These are phyloP conservation scores for Eucalyptus pauciflora DNA, from an alignment of 345 rosid species.

Conservation along the genomic window DNA sequence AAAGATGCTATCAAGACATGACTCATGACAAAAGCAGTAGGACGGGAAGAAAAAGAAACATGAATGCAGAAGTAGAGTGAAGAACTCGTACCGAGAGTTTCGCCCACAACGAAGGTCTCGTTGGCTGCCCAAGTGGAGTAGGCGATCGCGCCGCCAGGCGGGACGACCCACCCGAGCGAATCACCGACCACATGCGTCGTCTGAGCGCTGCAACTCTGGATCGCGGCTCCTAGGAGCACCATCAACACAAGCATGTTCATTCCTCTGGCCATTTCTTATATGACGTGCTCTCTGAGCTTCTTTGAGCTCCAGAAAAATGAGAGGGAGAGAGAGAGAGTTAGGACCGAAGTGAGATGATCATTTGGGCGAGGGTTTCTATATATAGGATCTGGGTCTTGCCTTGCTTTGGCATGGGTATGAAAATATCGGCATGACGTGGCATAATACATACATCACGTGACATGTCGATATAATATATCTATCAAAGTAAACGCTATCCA, in stretches of 20 bases:
- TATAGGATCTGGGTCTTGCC: neutral
- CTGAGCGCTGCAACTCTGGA: constrained; percentile 14
- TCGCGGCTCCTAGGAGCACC: neutral
- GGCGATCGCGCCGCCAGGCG: neutral
- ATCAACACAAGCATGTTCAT: neutral
- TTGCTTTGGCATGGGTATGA: neutral
- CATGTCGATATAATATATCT: neutral
- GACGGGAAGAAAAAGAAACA: neutral
- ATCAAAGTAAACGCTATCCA: neutral
- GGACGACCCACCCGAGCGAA: constrained; percentile 26
- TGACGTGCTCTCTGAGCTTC: neutral
- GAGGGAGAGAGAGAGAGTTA: neutral
- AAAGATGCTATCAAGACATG: neutral
- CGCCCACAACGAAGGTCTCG: constrained; percentile 32
- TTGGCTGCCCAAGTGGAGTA: constrained; percentile 37
- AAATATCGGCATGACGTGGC: accelerated
- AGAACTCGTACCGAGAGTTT: constrained; percentile 26
- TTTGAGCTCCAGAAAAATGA: neutral
- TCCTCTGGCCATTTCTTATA: neutral
- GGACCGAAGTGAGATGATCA: neutral
- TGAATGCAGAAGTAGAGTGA: neutral
- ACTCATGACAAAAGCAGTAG: neutral
- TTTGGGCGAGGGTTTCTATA: neutral
- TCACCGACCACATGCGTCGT: constrained; percentile 21
- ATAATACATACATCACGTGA: too few relatives aligned